Evolutionary conservation across 306 rosid species (phyloP).

Genomic region (Cotoneaster glaucophyllus): DNA sequence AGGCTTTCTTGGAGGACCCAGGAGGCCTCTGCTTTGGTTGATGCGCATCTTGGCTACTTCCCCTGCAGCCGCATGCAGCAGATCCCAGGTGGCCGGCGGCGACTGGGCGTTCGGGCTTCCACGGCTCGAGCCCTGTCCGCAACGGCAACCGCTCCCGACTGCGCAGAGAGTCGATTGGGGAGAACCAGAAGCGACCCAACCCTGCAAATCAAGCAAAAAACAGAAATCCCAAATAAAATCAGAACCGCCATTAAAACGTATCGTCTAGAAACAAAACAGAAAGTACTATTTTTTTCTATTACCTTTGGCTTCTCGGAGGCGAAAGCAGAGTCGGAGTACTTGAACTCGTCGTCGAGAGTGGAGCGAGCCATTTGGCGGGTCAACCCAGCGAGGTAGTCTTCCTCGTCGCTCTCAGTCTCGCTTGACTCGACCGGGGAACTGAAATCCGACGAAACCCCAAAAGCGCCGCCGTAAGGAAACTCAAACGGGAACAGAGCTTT

Average conservation of each 20-base stretch:
- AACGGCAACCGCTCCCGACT: constrained; percentile 36
- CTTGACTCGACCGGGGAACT: constrained; percentile 65
- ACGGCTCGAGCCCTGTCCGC: constrained; percentile 42
- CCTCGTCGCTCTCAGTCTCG: constrained; percentile 79
- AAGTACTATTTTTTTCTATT: neutral
- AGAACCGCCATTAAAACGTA: neutral
- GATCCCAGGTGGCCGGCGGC: constrained; percentile 49
- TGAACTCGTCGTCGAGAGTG: constrained; percentile 24
- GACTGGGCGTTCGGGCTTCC: constrained; percentile 51
- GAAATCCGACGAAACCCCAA: constrained; percentile 29
- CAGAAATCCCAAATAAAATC: neutral
- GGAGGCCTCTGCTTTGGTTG: constrained; percentile 9
- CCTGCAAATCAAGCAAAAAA: constrained; percentile 11
- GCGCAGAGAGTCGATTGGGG: constrained; percentile 66
- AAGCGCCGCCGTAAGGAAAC: constrained; percentile 26
- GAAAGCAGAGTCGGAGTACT: neutral
- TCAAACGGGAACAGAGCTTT: constrained; percentile 25
- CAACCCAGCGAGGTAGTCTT: constrained; percentile 55
- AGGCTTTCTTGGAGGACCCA: constrained; percentile 25
- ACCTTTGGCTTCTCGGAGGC: constrained; percentile 34
- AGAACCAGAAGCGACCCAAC: constrained; percentile 26
- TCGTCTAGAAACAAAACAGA: neutral
- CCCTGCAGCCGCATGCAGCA: constrained; percentile 67
- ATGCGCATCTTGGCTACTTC: constrained; percentile 53
- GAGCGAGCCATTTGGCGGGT: constrained; percentile 53